A percentile compares a stretch with the other conserved stretches of the same genome.
Conservation (phyloP, 495 filamentous ascomycete species). For the Hypoxylon lenormandii region DNA sequence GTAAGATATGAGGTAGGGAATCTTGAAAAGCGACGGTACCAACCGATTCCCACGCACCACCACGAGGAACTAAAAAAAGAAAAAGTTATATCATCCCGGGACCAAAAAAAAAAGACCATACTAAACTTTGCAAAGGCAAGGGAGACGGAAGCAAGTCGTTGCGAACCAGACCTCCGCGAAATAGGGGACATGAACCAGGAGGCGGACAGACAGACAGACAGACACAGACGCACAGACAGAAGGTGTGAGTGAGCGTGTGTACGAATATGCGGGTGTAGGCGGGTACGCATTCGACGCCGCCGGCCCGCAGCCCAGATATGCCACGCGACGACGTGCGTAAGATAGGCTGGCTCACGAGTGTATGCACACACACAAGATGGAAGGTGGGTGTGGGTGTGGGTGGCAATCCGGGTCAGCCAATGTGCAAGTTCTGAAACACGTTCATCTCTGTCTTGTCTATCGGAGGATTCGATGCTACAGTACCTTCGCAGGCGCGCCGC, state of each 20-base stretch:
- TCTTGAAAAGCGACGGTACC: too few species aligned
- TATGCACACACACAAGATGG: too few species aligned
- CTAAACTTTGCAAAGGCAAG: too few species aligned
- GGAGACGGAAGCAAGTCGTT: too few species aligned
- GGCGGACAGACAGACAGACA: neutral
- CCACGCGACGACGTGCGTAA: slow-evolving; percentile 38
- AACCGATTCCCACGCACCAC: too few species aligned
- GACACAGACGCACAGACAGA: neutral
- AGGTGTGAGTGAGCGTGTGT: neutral
- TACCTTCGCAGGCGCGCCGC: too few species aligned
- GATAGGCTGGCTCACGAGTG: slow-evolving; percentile 13
- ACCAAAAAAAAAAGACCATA: too few species aligned
- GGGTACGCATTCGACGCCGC: slow-evolving; percentile 6
- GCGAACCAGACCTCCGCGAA: too few species aligned
- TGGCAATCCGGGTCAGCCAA: slow-evolving; percentile 32
- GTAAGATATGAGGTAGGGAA: too few species aligned
- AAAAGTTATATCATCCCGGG: too few species aligned
- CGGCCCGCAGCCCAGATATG: slow-evolving; percentile 15
- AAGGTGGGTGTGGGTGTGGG: too few species aligned
- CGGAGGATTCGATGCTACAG: slow-evolving; percentile 14
- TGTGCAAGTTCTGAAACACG: slow-evolving; percentile 32
- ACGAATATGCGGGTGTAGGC: neutral
- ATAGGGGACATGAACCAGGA: neutral
- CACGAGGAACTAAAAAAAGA: too few species aligned
- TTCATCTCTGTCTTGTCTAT: slow-evolving; percentile 6